Conservation (phyloP, 345 rosid genomes). For the Erodium maritimum region DNA sequence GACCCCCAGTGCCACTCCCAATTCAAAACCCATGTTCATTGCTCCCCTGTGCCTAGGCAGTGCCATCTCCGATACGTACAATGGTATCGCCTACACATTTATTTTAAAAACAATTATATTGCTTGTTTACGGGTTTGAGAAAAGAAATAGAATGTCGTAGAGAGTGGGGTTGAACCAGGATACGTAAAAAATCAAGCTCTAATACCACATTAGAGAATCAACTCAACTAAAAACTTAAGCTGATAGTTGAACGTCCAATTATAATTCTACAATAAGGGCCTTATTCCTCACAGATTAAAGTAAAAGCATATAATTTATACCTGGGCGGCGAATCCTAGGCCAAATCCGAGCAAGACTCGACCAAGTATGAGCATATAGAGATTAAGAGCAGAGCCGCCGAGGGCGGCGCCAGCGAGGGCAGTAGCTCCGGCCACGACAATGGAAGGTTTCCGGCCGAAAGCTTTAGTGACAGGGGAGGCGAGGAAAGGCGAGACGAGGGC, state of each 20-base stretch:
- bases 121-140: too few relatives aligned
- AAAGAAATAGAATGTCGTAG: too few relatives aligned
- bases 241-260: too few relatives aligned
- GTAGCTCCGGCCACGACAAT: neutral
- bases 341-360: neutral
- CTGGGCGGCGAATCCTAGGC: conserved; percentile 2
- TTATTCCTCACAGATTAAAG: too few relatives aligned
- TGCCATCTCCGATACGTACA: conserved; percentile 51
- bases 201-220: too few relatives aligned
- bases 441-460: conserved; percentile 4
- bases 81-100: conserved; percentile 43
- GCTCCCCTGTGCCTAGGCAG: conserved; percentile 41
- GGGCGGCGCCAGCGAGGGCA: conserved; percentile 3
- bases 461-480: conserved; percentile 1
- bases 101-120: too few relatives aligned
- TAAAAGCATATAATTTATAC: too few relatives aligned
- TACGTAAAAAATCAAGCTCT: too few relatives aligned
- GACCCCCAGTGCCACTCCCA: conserved; percentile 37
- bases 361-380: conserved; percentile 9
- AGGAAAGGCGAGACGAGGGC: conserved; percentile 4
- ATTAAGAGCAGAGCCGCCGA: conserved; percentile 2
- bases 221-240: too few relatives aligned
- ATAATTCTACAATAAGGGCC: too few relatives aligned
- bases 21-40: conserved; percentile 34
- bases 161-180: too few relatives aligned